Conservation (phyloP, 2,329 filamentous ascomycete species). For the Septoria petroselini region DNA sequence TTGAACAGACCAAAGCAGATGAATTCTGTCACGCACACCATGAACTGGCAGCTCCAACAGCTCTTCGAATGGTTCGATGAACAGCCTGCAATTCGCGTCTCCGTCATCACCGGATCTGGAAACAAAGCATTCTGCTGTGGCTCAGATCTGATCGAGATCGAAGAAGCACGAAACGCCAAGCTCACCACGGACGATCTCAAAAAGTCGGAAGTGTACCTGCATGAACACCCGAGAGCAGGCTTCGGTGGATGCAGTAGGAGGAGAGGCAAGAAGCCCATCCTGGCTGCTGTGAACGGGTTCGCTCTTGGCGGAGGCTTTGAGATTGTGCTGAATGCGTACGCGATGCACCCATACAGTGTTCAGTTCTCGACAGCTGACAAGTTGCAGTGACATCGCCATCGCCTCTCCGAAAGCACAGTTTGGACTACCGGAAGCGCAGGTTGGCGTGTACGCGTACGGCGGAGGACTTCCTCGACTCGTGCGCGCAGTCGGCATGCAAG, state of each 20-base stretch:
- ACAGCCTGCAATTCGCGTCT: conserved; percentile 28
- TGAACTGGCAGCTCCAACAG: conserved; percentile 49
- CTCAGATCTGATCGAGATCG: conserved; percentile 53
- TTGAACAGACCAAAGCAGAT: conserved; percentile 49
- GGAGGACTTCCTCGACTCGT: conserved; percentile 53
- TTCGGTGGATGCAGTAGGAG: conserved; percentile 55
- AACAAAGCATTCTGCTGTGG: conserved; percentile 55
- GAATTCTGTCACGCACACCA: conserved; percentile 45
- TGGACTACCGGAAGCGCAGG: conserved; percentile 51
- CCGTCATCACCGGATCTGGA: conserved; percentile 52
- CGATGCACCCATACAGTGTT: not conserved
- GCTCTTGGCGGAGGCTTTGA: conserved; percentile 57
- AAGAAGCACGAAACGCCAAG: conserved; percentile 17
- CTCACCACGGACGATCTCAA: conserved; percentile 18
- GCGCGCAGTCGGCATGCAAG: conserved; percentile 48
- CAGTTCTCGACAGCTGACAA: not conserved
- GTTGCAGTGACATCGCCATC: conserved; percentile 49
- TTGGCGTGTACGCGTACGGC: conserved; percentile 52
- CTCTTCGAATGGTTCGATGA: conserved; percentile 55
- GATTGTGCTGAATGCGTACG: conserved; percentile 52
- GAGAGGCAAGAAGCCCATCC: conserved; percentile 57
- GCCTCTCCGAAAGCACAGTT: conserved; percentile 52
- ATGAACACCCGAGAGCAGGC: conserved; percentile 39
- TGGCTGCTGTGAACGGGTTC: conserved; percentile 57
- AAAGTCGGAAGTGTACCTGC: conserved; percentile 19